These are phyloP conservation scores for Phragmites australis DNA, from an alignment of 176 grass and related monocot species.

Conservation along the genomic window DNA sequence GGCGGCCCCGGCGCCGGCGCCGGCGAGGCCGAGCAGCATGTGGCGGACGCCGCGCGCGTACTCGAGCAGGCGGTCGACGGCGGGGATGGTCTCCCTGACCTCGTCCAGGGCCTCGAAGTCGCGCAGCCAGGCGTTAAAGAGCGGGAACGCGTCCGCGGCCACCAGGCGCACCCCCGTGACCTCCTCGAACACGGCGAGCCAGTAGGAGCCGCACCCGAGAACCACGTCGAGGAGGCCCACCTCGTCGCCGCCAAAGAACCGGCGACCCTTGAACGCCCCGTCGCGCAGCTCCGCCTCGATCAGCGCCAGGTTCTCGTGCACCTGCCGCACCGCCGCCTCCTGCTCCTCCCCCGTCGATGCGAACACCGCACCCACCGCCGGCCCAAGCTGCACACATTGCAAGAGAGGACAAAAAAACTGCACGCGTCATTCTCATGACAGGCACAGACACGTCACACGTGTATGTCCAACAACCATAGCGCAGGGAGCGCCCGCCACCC, in stretches of 20 bases:
- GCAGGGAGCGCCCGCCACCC: too few species aligned
- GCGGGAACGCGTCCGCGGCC: slow-evolving; percentile 68
- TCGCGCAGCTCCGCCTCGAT: slow-evolving; percentile 75
- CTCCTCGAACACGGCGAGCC: slow-evolving; percentile 86
- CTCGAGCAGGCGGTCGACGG: slow-evolving; percentile 75
- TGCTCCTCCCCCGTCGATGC: slow-evolving; percentile 65
- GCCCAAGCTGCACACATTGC: slow-evolving; percentile 53
- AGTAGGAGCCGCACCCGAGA: slow-evolving; percentile 83
- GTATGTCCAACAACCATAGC: too few species aligned
- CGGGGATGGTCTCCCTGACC: slow-evolving; percentile 72
- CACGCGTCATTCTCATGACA: background rate
- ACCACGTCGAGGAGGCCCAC: slow-evolving; percentile 73
- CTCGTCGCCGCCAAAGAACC: slow-evolving; percentile 79
- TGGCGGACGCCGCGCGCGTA: slow-evolving; percentile 70
- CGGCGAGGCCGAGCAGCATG: slow-evolving; percentile 62
- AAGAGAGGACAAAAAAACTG: background rate
- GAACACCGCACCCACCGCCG: slow-evolving; percentile 79
- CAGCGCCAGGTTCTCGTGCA: slow-evolving; percentile 70
- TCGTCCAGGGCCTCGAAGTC: slow-evolving; percentile 73
- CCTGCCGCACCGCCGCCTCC: slow-evolving; percentile 63
- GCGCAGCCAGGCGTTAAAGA: slow-evolving; percentile 71
- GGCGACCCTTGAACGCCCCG: slow-evolving; percentile 61
- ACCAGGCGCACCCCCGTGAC: slow-evolving; percentile 74
- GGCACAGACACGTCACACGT: too few species aligned
- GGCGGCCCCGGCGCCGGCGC: background rate